Base-by-base conservation (phyloP, 1,284 basidiomycete species). In the Fomitopsis pinicola region DNA sequence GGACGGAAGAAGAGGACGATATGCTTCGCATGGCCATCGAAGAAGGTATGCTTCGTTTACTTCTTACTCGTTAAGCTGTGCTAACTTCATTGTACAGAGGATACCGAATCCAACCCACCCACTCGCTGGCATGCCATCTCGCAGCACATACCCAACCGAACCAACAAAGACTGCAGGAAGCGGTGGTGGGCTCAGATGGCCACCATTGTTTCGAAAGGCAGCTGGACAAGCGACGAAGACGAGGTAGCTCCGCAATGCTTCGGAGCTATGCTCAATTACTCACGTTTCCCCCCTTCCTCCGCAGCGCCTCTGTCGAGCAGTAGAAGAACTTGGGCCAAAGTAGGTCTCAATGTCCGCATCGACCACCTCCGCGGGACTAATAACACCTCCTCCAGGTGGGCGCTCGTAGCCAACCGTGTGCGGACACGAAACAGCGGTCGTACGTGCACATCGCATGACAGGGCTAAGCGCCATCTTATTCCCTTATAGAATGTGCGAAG, bases 161-260 rank as follows among this genome's bases (percentile, higher is more conserved):
- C 81, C 33, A 84, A 84, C 74, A 84, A 84, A 66, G 82, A 84
- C 68, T 84, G 82, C 68, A 77, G 82, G 62, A 84, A 84, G 68
- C 76, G 82, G 14, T 84, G 82, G 82, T 84, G 83, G 67, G 82
- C 82, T 0, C 83, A 83, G 73, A 83, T 83, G 82, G 81, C 81
- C 61, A 80, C 81, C n/a, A 80, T 81, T 67, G 80, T 83, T 30
- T 80, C 82, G 42, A 83, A 83, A 67, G 82, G 82, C 52, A 81
- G 81, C 6, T 84, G 82, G 82, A 78, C 82, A 14, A 78, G 81
- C 22, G 82, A 84, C 59, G 82, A 84, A 67, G 82, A 84, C 64
- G 79, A 60, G 59, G 59, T 60, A 57, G 19, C 36, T 52, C 50
- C 45, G 35, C 36, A 40, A 28, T 28, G 22, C 42, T 14, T 54